Base-by-base conservation (phyloP, 208 protist species). In the Phytomonas francai region DNA sequence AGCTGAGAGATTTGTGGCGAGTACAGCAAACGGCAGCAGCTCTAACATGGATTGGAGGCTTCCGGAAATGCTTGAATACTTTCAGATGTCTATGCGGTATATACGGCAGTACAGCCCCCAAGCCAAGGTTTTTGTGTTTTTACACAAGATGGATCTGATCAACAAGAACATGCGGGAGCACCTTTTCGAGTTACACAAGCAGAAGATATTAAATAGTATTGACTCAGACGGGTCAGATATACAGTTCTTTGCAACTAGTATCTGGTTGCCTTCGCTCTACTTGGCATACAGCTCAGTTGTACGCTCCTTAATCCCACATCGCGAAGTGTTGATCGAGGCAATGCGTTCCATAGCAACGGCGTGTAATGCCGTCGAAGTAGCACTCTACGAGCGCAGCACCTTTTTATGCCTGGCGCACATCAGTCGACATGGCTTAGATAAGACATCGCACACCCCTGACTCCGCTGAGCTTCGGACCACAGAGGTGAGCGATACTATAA, bases 141-240 rank as follows among this genome's bases (percentile, higher is more conserved):
- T 99, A 57, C 98, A 99, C 92, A 99, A 99, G 79, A 99, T 99
- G 78, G 98, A 99, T 83, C 72, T 99, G 16, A 93, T 97, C 28
- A 71, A 84, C 59, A 78, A 82, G 45, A 77, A 88, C 60, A 62
- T 87, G 56, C 84, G 84, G 0, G 75, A 85, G n/a, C 74, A 63
- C 22, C 89, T 97, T 45, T 84, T 93, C 66, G 74, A 86, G 30
- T 70, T 67, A 0, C 84, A 86, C 67, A 92, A 93, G 71, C 65
- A 72, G 57, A 83, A 94, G 51, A 93, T 97, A 39, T 59, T 94
- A 4, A 69, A 51, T 61, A 70, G 73, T 42, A 77, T 93, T 28
- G 72, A 81, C 68, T 30, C 72, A 1, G 72, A 89, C 64, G 54
- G 78, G 78, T 76, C 29, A 7, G 79, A 97, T 28, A 93, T 98